Evolutionary conservation across 1,139 yeast species (phyloP).

Genomic region (Scheffersomyces cryptocercus): DNA sequence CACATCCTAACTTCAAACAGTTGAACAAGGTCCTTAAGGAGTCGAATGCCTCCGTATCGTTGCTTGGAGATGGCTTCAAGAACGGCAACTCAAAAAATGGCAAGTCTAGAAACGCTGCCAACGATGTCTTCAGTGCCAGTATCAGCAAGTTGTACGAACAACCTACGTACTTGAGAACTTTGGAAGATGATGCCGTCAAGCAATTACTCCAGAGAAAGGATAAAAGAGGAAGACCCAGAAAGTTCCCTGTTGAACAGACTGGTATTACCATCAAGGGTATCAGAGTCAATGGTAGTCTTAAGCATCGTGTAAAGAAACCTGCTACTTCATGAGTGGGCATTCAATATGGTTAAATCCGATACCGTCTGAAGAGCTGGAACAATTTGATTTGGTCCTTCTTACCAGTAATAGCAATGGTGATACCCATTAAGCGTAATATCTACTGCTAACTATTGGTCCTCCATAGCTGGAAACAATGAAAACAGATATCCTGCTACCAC

Average conservation of each 20-base stretch:
- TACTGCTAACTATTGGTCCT: too few relatives aligned
- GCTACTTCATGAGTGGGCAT: too few relatives aligned
- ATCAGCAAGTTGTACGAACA: conserved; percentile 27
- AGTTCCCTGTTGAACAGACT: conserved; percentile 51
- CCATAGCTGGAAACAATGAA: too few relatives aligned
- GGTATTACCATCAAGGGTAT: conserved; percentile 50
- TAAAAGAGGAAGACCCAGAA: conserved; percentile 53
- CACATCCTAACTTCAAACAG: conserved; percentile 45
- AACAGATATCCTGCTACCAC: too few relatives aligned
- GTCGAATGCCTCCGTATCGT: conserved; percentile 10
- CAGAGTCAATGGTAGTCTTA: conserved; percentile 41
- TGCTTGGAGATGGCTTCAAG: neutral
- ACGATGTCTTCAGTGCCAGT: conserved; percentile 4
- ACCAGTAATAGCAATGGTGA: too few relatives aligned
- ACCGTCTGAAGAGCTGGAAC: too few relatives aligned
- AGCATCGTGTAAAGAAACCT: conserved; percentile 17
- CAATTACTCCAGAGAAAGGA: conserved; percentile 44
- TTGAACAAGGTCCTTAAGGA: conserved; percentile 39
- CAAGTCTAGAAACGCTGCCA: neutral
- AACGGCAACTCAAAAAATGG: neutral
- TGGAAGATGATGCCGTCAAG: conserved; percentile 40
- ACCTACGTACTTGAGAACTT: conserved; percentile 30
- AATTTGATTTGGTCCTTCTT: too few relatives aligned
- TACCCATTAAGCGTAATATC: too few relatives aligned
- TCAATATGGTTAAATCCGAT: too few relatives aligned